Conservation (phyloP, 257 asterid species). For the Hygrophila difformis region DNA sequence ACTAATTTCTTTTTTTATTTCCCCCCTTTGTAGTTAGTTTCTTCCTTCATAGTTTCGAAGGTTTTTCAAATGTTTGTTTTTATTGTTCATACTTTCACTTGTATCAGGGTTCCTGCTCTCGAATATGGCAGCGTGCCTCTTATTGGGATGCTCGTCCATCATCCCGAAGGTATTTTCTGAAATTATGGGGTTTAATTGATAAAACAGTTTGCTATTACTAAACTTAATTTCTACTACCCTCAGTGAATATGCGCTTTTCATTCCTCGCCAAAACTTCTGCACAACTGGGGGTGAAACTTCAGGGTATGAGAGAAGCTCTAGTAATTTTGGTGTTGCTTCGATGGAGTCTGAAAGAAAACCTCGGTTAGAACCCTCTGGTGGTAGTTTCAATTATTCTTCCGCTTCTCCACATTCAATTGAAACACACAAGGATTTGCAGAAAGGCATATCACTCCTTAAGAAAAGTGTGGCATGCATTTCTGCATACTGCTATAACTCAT, state of each 20-base stretch:
- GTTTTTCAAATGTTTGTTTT: background rate
- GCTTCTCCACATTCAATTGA: slow-evolving; percentile 85
- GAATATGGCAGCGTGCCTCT: slow-evolving; percentile 96
- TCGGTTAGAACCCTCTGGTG: slow-evolving; percentile 63
- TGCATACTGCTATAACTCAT: slow-evolving; percentile 68
- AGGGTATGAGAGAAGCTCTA: slow-evolving; percentile 94
- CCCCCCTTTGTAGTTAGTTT: no score
- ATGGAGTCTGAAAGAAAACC: slow-evolving; percentile 90
- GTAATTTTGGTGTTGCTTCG: slow-evolving; percentile 81
- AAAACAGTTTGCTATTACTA: slow-evolving; percentile 1
- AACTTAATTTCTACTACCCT: slow-evolving; percentile 22
- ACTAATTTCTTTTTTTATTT: no score
- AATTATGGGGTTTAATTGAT: slow-evolving; percentile 6
- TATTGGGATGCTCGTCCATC: slow-evolving; percentile 98
- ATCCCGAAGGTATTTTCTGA: slow-evolving; percentile 63
- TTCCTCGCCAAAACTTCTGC: slow-evolving; percentile 85
- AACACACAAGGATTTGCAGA: slow-evolving; percentile 91
- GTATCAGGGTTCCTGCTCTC: slow-evolving; percentile 89
- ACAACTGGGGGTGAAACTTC: slow-evolving; percentile 79
- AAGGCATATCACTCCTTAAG: slow-evolving; percentile 98
- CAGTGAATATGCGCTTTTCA: slow-evolving; percentile 90
- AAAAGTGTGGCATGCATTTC: slow-evolving; percentile 93
- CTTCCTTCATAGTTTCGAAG: no score
- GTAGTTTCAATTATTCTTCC: slow-evolving; percentile 65
- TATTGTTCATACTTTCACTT: slow-evolving; percentile 15